phyloP scores from a whole-genome alignment of 1,284 basidiomycete species.

The Tylopilus orsonianus region DNA sequence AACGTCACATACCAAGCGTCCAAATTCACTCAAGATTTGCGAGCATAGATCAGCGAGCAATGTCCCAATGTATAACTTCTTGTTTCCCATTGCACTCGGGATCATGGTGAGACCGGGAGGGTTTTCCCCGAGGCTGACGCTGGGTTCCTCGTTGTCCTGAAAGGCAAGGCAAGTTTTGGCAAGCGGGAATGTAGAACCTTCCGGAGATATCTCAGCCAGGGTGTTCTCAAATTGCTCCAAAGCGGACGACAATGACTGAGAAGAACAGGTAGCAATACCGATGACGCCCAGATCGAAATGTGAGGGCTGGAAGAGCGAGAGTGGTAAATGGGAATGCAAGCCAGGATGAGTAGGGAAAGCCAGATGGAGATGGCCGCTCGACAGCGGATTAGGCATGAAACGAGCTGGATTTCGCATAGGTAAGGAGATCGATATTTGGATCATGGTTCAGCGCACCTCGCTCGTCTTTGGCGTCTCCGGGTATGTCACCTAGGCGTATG shows the following conservation, averaged over 20 bases:
- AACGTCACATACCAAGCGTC: slow-evolving; percentile 59
- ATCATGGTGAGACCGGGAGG: slow-evolving; percentile 70
- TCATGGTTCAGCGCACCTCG: slow-evolving; percentile 50
- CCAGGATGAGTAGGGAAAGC: slow-evolving; percentile 71
- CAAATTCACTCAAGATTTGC: slow-evolving; percentile 79
- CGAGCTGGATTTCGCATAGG: slow-evolving; percentile 49
- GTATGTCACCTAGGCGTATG: slow-evolving; percentile 76
- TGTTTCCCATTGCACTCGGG: slow-evolving; percentile 77
- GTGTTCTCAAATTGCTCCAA: slow-evolving; percentile 62
- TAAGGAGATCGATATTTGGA: background rate
- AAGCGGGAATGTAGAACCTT: slow-evolving; percentile 70
- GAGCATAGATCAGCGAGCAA: slow-evolving; percentile 85
- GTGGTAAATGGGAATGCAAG: slow-evolving; percentile 53
- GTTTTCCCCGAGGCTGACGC: slow-evolving; percentile 54
- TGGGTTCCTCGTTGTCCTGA: slow-evolving; percentile 64
- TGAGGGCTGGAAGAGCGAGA: slow-evolving; percentile 72
- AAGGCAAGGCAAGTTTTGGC: slow-evolving; percentile 79
- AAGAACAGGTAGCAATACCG: slow-evolving; percentile 69
- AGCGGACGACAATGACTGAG: slow-evolving; percentile 57
- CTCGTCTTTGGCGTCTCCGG: slow-evolving; percentile 74
- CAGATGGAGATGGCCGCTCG: slow-evolving; percentile 72
- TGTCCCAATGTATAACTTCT: slow-evolving; percentile 81
- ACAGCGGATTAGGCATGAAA: slow-evolving; percentile 78
- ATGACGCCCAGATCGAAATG: slow-evolving; percentile 79
- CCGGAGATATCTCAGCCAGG: slow-evolving; percentile 62